These are phyloP conservation scores for Xylaria sp. DNA, from an alignment of 2,329 filamentous ascomycete genomes.

Conservation along the genomic window DNA sequence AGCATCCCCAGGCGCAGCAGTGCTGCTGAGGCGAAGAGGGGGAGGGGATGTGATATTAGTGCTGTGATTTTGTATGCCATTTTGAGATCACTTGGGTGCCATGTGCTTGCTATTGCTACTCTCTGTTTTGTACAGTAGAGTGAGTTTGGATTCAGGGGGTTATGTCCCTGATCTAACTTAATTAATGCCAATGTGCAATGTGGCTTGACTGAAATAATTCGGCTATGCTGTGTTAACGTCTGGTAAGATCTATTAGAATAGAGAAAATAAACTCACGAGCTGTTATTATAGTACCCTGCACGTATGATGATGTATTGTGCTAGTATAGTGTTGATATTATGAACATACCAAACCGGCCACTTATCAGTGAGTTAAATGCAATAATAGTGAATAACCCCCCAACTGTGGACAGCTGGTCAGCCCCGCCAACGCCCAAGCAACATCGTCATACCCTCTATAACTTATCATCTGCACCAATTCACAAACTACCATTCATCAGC, in stretches of 20 bases:
- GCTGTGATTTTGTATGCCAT: constrained; percentile 37
- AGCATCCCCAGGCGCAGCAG: constrained; percentile 78
- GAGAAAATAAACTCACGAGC: neutral
- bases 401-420: constrained; percentile 28
- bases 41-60: constrained; percentile 54
- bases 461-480: neutral
- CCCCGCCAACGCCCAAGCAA: constrained; percentile 18
- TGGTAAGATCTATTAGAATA: neutral
- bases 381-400: neutral
- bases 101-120: constrained; percentile 18
- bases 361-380: neutral
- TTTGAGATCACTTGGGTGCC: constrained; percentile 13
- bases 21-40: constrained; percentile 67
- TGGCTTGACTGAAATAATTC: too few relatives aligned
- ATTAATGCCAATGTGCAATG: too few relatives aligned
- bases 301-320: neutral
- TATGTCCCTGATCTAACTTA: neutral
- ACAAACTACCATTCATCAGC: neutral
- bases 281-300: neutral
- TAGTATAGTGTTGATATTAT: constrained; percentile 3
- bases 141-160: constrained; percentile 11
- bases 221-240: neutral
- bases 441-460: neutral
- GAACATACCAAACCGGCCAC: neutral
- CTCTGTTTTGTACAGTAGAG: neutral